Conservation (phyloP, 805 yeast genomes). For the Candida sphagnicola region DNA sequence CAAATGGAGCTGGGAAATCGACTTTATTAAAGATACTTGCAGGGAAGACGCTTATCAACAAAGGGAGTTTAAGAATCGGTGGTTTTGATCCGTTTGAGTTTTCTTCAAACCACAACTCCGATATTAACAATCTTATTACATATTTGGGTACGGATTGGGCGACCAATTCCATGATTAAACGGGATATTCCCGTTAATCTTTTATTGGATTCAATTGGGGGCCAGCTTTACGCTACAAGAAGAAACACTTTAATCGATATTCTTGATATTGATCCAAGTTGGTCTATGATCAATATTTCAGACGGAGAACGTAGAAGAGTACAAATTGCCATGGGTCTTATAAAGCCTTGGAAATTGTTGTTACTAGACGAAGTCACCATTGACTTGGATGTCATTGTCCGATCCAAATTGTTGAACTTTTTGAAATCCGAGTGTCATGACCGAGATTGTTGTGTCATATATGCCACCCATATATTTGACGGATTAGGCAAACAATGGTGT, state of each 20-base stretch:
- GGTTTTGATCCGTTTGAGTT: slow-evolving; percentile 81
- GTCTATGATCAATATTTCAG: slow-evolving; percentile 90
- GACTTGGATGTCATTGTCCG: slow-evolving; percentile 93
- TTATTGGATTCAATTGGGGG: slow-evolving; percentile 79
- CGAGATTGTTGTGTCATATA: slow-evolving; percentile 79
- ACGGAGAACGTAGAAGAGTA: slow-evolving; percentile 93
- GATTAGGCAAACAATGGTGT: slow-evolving; percentile 81
- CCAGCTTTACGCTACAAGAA: slow-evolving; percentile 59
- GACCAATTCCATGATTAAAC: slow-evolving; percentile 77
- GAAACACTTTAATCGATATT: slow-evolving; percentile 70
- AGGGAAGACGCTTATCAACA: slow-evolving; percentile 81
- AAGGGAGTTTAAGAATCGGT: slow-evolving; percentile 67
- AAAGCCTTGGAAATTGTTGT: slow-evolving; percentile 81
- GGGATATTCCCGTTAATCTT: slow-evolving; percentile 85
- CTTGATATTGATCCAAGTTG: slow-evolving; percentile 84
- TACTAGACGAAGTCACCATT: slow-evolving; percentile 96
- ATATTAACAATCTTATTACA: slow-evolving; percentile 52
- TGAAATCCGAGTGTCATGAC: slow-evolving; percentile 65
- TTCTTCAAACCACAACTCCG: slow-evolving; percentile 46
- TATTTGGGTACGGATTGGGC: slow-evolving; percentile 99
- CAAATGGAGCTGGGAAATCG: slow-evolving; percentile 97
- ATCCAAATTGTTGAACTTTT: slow-evolving; percentile 63
- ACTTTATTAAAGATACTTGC: slow-evolving; percentile 81
- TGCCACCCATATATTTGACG: slow-evolving; percentile 97
- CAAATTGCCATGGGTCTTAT: slow-evolving; percentile 91